Base-by-base conservation (phyloP, 345 rosid genomes). In the Linum trigynum region DNA sequence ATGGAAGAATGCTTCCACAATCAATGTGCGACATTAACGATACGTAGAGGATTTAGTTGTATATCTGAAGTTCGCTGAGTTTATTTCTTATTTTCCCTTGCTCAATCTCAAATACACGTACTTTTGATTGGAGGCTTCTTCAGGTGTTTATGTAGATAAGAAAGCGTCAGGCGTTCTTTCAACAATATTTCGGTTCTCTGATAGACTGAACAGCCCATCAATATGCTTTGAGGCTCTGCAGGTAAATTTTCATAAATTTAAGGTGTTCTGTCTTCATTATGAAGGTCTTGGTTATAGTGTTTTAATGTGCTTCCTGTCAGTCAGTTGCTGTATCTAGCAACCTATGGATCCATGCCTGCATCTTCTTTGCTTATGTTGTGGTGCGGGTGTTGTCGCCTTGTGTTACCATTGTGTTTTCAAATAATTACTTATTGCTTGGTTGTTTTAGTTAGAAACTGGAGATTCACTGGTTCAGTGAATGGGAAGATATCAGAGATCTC, bases 201-300 rank as follows among this genome's bases (percentile, higher is more conserved):
- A 82, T 74, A 72, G 71, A 65, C 65, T 77, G 69, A 76, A 70
- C 65, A 82, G 72, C 65, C 77, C 86, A 68, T 65, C 85, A 53
- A 78, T 80, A 69, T 87, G 91, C 79, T 71, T 88, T 79, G 98
- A 90, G 85, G 80, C 97, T 64, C 87, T 92, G 67, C 96, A 88
- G 96, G 98, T 90, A 80, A 73, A 59, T 60, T 61, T 55, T 57
- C 57, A 62, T 55, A 59, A 66, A 42, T 50, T 50, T 56, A 59
- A 16, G 39, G 53, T 48, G 14, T 48, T 45, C 51, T 48, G 53
- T 48, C 53, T 48, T 48, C 53, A 48, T 48, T 48, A 48, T 9
- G 11, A 48, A 48, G 53, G 53, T 48, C 14, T 48, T 48, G 11
- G 53, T 15, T 4, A 48, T 9, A 10, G 9, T 48, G 53, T 12